These are phyloP conservation scores for Botrytis tulipae DNA, from an alignment of 2,329 filamentous ascomycete species.

Conservation along the genomic window DNA sequence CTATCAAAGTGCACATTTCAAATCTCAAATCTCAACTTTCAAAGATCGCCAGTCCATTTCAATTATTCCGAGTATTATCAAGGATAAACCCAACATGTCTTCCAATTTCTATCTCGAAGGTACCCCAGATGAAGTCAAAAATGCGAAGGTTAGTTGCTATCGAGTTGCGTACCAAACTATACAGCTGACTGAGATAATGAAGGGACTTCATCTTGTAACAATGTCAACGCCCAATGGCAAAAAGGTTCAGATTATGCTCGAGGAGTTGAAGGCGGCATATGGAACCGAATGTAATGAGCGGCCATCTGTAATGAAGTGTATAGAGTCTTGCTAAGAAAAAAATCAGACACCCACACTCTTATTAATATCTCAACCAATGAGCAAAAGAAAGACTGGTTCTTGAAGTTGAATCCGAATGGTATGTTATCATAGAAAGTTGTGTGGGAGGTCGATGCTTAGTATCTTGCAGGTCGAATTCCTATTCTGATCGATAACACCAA, in stretches of 20 bases:
- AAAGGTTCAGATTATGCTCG: constrained; percentile 53
- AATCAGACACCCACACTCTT: constrained; percentile 22
- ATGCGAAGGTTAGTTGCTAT: constrained; percentile 24
- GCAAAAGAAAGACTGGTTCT: constrained; percentile 56
- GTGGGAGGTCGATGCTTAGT: background rate
- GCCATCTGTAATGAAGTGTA: background rate
- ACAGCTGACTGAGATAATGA: background rate
- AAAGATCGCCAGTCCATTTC: background rate
- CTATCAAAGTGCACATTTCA: background rate
- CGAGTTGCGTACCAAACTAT: background rate
- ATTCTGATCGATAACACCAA: constrained; percentile 51
- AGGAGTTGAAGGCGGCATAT: constrained; percentile 52
- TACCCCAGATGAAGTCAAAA: constrained; percentile 24
- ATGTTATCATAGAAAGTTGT: background rate
- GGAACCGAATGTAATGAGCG: constrained; percentile 47
- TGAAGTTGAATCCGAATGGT: constrained; percentile 48
- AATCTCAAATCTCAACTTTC: background rate
- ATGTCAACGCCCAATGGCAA: constrained; percentile 51
- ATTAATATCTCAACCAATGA: constrained; percentile 44
- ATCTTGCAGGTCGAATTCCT: constrained; percentile 44
- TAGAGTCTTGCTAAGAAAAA: background rate
- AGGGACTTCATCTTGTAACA: constrained; percentile 52
- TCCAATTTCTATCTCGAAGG: constrained; percentile 23
- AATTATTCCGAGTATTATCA: background rate
- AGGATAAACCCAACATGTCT: background rate